A percentile compares a stretch with the other conserved stretches of the same genome.
Evolutionary conservation across 2,329 filamentous ascomycete genomes (phyloP).

Genomic region (Lecanicillium sp.): DNA sequence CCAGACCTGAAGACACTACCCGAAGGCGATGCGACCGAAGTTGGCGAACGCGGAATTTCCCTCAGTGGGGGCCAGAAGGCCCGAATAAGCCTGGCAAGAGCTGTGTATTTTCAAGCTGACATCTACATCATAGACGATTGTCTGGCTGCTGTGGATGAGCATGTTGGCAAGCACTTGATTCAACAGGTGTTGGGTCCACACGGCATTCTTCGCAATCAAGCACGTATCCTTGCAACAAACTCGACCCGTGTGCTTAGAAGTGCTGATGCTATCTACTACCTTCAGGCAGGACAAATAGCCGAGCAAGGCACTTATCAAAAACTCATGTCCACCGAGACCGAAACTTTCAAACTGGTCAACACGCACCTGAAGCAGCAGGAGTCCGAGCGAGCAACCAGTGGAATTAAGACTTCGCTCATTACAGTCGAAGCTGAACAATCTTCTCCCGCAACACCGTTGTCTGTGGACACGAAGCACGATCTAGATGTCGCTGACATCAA

Average conservation of each 20-base stretch:
- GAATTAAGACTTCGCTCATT: constrained; percentile 30
- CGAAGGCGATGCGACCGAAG: constrained; percentile 84
- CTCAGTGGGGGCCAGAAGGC: constrained; percentile 88
- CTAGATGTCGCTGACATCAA: constrained; percentile 64
- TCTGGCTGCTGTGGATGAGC: constrained; percentile 83
- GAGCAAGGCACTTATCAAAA: constrained; percentile 82
- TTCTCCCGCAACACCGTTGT: constrained; percentile 34
- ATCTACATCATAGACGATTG: constrained; percentile 85
- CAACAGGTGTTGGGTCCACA: constrained; percentile 77
- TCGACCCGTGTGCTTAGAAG: constrained; percentile 79
- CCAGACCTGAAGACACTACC: constrained; percentile 82
- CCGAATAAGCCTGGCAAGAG: constrained; percentile 75
- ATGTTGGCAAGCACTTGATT: constrained; percentile 84
- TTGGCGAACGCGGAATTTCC: constrained; percentile 86
- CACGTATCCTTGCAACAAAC: constrained; percentile 81
- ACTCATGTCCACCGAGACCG: constrained; percentile 82
- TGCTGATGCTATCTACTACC: constrained; percentile 72
- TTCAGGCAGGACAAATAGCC: constrained; percentile 69
- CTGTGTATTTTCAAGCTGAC: constrained; percentile 84
- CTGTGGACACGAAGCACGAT: constrained; percentile 38
- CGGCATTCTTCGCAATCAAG: constrained; percentile 72
- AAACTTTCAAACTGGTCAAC: constrained; percentile 72
- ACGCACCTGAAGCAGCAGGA: constrained; percentile 51
- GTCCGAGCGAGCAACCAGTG: constrained; percentile 28
- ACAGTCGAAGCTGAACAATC: constrained; percentile 44